Evolutionary conservation across 192 early-diverging fungal genomes (phyloP).

Genomic region (Rhizoclosmatium sp.): DNA sequence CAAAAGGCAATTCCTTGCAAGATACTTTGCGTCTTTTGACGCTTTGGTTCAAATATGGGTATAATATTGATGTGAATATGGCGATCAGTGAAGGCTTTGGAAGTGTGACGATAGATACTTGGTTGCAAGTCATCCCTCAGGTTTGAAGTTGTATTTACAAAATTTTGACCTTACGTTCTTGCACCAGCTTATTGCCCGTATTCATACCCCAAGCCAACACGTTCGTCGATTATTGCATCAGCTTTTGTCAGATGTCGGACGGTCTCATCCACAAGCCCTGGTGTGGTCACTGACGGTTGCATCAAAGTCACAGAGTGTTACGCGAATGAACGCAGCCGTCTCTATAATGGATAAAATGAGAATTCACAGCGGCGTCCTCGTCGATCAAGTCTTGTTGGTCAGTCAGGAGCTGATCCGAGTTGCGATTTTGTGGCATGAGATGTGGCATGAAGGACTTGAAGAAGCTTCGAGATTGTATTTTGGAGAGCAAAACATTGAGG

Average conservation of each 20-base stretch:
- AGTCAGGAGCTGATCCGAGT: constrained; percentile 97
- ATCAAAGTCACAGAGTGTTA: constrained; percentile 83
- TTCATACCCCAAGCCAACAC: constrained; percentile 79
- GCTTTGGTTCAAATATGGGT: constrained; percentile 95
- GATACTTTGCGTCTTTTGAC: constrained; percentile 93
- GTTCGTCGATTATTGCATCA: constrained; percentile 88
- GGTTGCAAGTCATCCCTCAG: constrained; percentile 98
- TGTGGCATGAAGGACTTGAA: constrained; percentile 96
- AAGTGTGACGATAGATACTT: constrained; percentile 86
- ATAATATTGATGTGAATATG: constrained; percentile 81
- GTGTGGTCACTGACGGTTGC: constrained; percentile 97
- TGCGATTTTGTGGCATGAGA: constrained; percentile 94
- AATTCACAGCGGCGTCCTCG: constrained; percentile 79
- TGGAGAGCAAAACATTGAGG: constrained; percentile 76
- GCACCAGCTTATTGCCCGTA: constrained; percentile 83
- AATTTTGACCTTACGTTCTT: constrained; percentile 17
- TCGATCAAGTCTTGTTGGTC: constrained; percentile 93
- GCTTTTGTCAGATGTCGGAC: constrained; percentile 87
- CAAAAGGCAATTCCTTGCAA: constrained; percentile 85
- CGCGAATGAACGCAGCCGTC: constrained; percentile 79
- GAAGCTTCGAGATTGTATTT: constrained; percentile 86
- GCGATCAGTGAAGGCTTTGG: constrained; percentile 85
- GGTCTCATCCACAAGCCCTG: constrained; percentile 95
- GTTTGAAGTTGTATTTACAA: constrained; percentile 32
- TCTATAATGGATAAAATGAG: constrained; percentile 93